Conservation (phyloP, 805 yeast species). For the Kodamaea hsintzibuensis region DNA sequence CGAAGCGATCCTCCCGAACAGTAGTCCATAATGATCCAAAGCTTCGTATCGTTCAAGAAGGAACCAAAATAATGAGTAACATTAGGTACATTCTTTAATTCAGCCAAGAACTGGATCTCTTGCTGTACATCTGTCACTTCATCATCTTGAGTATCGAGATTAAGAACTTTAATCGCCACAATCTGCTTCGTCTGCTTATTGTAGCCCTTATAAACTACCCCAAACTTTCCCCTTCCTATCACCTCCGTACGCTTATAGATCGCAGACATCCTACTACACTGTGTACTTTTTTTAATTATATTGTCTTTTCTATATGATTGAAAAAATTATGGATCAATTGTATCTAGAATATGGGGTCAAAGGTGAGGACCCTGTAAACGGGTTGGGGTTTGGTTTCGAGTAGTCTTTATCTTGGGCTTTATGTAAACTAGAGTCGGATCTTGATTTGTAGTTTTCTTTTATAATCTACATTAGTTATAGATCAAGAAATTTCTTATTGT, state of each 20-base stretch:
- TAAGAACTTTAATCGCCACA: conserved; percentile 90
- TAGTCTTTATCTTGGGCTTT: no score
- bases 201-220: conserved; percentile 89
- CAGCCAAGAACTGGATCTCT: conserved; percentile 84
- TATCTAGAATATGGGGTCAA: neutral
- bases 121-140: conserved; percentile 94
- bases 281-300: neutral
- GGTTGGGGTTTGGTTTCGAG: no score
- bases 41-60: conserved; percentile 79
- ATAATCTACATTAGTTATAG: no score
- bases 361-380: no score
- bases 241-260: conserved; percentile 81
- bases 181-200: conserved; percentile 68
- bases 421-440: no score
- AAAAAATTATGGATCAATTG: neutral
- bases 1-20: conserved; percentile 96
- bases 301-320: neutral
- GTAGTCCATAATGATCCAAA: conserved; percentile 97
- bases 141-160: conserved; percentile 89
- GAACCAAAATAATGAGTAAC: conserved; percentile 92
- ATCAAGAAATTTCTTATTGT: no score
- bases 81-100: conserved; percentile 82
- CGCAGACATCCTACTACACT: conserved; percentile 1
- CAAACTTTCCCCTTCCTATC: conserved; percentile 95
- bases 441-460: no score